phyloP scores from a whole-genome alignment of 345 rosid species.

The Corchorus capsularis region DNA sequence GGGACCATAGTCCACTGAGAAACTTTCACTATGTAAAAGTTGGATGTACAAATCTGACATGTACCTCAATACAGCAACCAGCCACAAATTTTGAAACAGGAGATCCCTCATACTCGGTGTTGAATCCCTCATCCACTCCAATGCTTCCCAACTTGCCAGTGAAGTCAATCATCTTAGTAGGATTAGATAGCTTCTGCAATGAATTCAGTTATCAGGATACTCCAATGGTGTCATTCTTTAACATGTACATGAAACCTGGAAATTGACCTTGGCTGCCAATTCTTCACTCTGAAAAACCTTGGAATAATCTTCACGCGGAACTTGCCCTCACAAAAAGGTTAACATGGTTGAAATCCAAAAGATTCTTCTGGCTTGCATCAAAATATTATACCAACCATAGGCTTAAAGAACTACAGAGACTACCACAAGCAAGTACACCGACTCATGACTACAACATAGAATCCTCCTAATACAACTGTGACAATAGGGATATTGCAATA shows the following conservation, averaged over 20 bases:
- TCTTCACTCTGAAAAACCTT: background rate
- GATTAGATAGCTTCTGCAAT: background rate
- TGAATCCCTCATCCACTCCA: no score
- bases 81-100: background rate
- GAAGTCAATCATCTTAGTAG: background rate
- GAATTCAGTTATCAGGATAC: background rate
- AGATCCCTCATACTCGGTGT: no score
- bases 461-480: background rate
- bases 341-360: background rate
- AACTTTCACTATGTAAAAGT: constrained; percentile 6
- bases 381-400: background rate
- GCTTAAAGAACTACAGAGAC: background rate
- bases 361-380: background rate
- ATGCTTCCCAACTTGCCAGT: background rate
- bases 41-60: background rate
- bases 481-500: background rate
- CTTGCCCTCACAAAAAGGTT: background rate
- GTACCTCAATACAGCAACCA: background rate
- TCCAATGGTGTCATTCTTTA: background rate
- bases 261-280: background rate
- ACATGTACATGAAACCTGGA: background rate
- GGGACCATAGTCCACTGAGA: constrained; percentile 2
- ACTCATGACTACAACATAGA: background rate
- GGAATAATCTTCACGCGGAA: background rate
- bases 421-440: background rate